phyloP scores from a whole-genome alignment of 108 stramenopile genomes.

The Nitzschia sp. region DNA sequence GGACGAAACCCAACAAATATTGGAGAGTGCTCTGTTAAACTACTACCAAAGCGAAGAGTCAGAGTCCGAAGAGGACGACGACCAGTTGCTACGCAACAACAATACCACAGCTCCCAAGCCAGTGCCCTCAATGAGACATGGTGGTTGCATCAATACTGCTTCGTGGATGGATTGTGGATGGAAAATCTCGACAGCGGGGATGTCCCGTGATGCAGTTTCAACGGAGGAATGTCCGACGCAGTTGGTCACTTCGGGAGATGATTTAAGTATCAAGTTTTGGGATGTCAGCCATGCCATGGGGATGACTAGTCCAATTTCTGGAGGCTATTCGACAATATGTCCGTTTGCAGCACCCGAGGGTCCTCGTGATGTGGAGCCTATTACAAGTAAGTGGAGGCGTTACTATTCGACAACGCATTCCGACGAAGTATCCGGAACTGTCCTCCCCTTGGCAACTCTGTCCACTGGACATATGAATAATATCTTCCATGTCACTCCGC shows the following conservation, averaged over 20 bases:
- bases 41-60: conserved; percentile 12
- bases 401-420: not conserved
- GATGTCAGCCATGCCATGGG: conserved; percentile 80
- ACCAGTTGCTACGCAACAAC: conserved; percentile 9
- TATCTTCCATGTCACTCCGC: conserved; percentile 75
- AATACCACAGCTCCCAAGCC: not conserved
- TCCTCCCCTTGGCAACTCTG: conserved; percentile 63
- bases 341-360: conserved; percentile 56
- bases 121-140: conserved; percentile 57
- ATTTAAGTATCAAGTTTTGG: conserved; percentile 76
- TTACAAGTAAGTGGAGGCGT: conserved; percentile 16
- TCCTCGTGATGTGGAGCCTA: not conserved
- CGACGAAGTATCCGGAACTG: conserved; percentile 46
- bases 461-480: conserved; percentile 73
- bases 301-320: conserved; percentile 50
- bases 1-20: not conserved
- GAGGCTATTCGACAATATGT: conserved; percentile 51
- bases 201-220: not conserved
- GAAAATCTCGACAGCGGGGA: conserved; percentile 45
- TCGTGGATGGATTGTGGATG: conserved; percentile 77
- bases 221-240: conserved; percentile 68
- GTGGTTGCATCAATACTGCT: conserved; percentile 85
- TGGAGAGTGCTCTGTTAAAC: not conserved
- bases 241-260: conserved; percentile 78
- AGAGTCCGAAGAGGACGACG: conserved; percentile 30